A percentile compares a stretch with the other conserved stretches of the same genome.
These are phyloP conservation scores for Metarhizium sp. DNA, from an alignment of 2,329 filamentous ascomycete species.

Conservation along the genomic window DNA sequence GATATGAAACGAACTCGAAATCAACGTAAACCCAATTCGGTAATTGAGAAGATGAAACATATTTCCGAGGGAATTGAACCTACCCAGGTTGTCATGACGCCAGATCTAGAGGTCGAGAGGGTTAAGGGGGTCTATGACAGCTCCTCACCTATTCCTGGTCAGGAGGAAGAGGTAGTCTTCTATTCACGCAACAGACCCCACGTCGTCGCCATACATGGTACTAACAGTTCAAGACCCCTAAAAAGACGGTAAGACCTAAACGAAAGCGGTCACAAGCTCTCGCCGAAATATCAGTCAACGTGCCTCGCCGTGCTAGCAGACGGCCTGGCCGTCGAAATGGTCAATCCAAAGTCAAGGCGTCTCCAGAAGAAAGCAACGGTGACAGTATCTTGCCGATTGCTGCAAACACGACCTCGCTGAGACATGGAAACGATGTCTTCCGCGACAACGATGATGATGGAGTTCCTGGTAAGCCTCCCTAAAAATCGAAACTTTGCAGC, in stretches of 20 bases:
- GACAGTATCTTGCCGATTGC: background rate
- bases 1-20: conserved; percentile 67
- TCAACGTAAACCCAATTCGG: conserved; percentile 65
- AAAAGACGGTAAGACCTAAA: conserved; percentile 19
- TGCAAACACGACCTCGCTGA: conserved; percentile 8
- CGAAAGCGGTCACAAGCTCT: conserved; percentile 23
- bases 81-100: conserved; percentile 54
- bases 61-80: conserved; percentile 56
- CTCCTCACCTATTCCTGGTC: conserved; percentile 36
- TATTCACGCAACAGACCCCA: conserved; percentile 1
- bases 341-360: conserved; percentile 9
- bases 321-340: conserved; percentile 15
- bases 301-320: conserved; percentile 18
- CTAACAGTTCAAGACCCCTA: conserved; percentile 16
- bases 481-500: background rate
- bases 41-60: conserved; percentile 56
- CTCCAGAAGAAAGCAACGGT: conserved; percentile 6
- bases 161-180: conserved; percentile 33
- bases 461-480: conserved; percentile 13
- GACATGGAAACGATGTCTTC: conserved; percentile 20
- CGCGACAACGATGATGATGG: conserved; percentile 17
- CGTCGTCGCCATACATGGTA: background rate
- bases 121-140: conserved; percentile 51
- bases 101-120: conserved; percentile 39
- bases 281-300: conserved; percentile 24